Evolutionary conservation across 108 stramenopile genomes (phyloP).

Genomic region (Schizochytrium sp.): DNA sequence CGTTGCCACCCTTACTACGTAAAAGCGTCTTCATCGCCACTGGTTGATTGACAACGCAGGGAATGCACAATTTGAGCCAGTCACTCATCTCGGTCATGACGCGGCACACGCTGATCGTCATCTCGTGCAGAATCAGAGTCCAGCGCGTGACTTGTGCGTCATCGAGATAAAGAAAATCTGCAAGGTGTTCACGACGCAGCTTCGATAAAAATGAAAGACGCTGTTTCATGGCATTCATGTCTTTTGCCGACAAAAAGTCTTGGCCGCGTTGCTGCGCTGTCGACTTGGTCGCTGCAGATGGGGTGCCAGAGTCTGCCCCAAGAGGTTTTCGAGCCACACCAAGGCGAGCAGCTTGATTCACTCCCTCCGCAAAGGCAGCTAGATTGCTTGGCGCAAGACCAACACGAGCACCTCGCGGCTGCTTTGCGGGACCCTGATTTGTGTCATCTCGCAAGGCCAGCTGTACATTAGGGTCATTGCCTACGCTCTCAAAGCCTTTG

Average conservation of each 20-base stretch:
- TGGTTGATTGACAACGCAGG: not conserved
- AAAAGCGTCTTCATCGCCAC: not conserved
- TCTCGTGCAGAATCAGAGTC: not conserved
- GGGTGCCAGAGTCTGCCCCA: too few relatives aligned
- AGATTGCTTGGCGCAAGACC: not conserved
- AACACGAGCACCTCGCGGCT: not conserved
- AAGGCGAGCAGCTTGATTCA: not conserved
- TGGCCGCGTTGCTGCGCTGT: not conserved
- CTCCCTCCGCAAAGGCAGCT: not conserved
- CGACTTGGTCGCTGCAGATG: too few relatives aligned
- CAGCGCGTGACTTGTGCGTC: not conserved
- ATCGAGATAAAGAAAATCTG: not conserved
- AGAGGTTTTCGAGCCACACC: not conserved
- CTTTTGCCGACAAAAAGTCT: not conserved
- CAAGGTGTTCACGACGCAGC: not conserved
- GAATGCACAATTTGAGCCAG: slow-evolving; percentile 13
- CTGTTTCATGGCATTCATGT: not conserved
- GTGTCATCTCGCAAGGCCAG: not conserved
- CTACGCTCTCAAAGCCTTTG: not conserved
- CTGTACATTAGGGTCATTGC: not conserved
- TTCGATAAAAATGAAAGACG: not conserved
- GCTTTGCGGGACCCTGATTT: not conserved
- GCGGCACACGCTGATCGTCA: not conserved
- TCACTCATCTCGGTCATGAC: not conserved
- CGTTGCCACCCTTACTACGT: not conserved